phyloP scores from a whole-genome alignment of 768 basidiomycete species.

The Panaeolus cyanescens region DNA sequence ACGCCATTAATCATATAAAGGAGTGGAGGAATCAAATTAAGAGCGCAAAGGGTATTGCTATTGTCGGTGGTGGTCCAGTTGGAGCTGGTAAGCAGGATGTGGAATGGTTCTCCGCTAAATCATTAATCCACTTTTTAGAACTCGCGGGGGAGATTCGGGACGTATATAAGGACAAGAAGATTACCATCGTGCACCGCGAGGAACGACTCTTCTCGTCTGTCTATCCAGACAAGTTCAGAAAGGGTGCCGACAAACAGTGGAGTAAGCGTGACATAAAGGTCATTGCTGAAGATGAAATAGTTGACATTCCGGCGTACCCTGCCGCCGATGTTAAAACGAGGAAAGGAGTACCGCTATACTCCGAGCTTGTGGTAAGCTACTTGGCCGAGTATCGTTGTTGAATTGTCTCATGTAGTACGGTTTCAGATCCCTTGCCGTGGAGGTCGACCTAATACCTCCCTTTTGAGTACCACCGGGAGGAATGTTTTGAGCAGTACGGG shows the following conservation, averaged over 20 bases:
- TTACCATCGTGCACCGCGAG: slow-evolving; percentile 65
- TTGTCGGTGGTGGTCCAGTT: slow-evolving; percentile 57
- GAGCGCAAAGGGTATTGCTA: slow-evolving; percentile 37
- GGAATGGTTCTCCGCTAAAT: background rate
- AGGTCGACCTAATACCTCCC: slow-evolving; percentile 48
- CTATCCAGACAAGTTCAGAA: slow-evolving; percentile 57
- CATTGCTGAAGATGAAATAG: slow-evolving; percentile 54
- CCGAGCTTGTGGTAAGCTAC: slow-evolving; percentile 24
- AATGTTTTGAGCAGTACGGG: slow-evolving; percentile 38
- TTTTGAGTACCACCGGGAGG: slow-evolving; percentile 46
- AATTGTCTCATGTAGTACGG: background rate
- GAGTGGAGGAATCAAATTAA: slow-evolving; percentile 27
- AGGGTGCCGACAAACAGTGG: slow-evolving; percentile 43
- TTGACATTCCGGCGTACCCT: slow-evolving; percentile 24
- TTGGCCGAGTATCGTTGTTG: background rate
- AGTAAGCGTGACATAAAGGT: slow-evolving; percentile 46
- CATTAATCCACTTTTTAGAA: slow-evolving; percentile 24
- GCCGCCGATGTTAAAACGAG: slow-evolving; percentile 18
- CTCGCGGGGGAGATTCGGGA: slow-evolving; percentile 47
- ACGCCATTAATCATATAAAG: slow-evolving; percentile 14
- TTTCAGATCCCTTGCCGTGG: slow-evolving; percentile 38
- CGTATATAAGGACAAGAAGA: slow-evolving; percentile 39
- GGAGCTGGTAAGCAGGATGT: slow-evolving; percentile 45
- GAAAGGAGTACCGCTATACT: slow-evolving; percentile 19
- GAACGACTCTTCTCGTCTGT: slow-evolving; percentile 49